These are phyloP conservation scores for Abrus pulchellus DNA, from an alignment of 306 rosid genomes.

Conservation along the genomic window DNA sequence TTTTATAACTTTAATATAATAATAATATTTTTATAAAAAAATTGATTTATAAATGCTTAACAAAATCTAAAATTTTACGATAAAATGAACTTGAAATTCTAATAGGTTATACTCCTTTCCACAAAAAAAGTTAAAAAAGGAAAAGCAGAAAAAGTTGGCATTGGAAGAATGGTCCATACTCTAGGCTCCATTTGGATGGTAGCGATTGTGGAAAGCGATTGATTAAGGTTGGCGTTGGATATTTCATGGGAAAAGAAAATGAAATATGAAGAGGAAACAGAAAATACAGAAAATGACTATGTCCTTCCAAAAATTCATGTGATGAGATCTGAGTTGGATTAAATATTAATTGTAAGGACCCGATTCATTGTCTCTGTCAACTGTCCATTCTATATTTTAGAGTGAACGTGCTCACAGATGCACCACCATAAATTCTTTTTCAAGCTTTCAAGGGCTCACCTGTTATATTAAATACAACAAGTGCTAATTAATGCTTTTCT, in stretches of 20 bases:
- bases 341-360: not conserved
- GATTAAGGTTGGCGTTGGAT: not conserved
- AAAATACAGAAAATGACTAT: conserved; percentile 12
- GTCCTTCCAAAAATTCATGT: not conserved
- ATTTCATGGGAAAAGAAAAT: conserved; percentile 1
- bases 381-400: not conserved
- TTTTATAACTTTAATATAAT: too few species aligned
- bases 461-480: not conserved
- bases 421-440: not conserved
- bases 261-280: not conserved
- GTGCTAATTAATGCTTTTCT: too few species aligned
- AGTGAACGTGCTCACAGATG: not conserved
- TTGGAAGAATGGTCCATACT: conserved; percentile 22
- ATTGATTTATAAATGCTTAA: too few species aligned
- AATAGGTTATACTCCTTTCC: too few species aligned
- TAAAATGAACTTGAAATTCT: too few species aligned
- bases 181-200: not conserved
- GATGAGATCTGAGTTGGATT: not conserved
- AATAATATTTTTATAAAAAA: too few species aligned
- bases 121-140: too few species aligned
- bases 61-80: too few species aligned
- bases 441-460: not conserved
- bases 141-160: not conserved
- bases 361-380: not conserved
- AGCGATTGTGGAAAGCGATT: conserved; percentile 9